Conservation (phyloP, 257 asterid genomes). For the Asclepias syriaca region DNA sequence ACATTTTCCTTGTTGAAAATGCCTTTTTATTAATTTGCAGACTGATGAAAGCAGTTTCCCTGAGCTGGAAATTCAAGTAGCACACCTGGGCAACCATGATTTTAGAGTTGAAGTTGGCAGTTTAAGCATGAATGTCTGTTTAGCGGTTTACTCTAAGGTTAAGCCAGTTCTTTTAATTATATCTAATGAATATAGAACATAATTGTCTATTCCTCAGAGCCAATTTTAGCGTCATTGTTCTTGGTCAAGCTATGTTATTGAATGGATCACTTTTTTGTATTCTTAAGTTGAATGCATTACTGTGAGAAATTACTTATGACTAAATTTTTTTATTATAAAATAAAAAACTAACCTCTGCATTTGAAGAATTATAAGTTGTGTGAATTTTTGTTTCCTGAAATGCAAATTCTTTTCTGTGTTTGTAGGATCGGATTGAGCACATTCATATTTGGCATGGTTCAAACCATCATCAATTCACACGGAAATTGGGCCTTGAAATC, state of each 20-base stretch:
- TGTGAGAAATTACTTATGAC: not conserved
- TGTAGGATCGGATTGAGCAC: conserved; percentile 78
- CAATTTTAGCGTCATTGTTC: not conserved
- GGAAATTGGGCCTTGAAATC: conserved; percentile 44
- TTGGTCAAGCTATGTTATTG: not conserved
- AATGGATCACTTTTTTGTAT: not conserved
- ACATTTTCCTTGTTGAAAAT: not conserved
- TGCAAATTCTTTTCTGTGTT: not conserved
- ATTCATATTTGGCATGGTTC: conserved; percentile 81
- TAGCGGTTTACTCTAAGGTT: conserved; percentile 80
- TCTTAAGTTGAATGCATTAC: not conserved
- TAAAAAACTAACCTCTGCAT: too few species aligned
- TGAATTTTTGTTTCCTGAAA: not conserved
- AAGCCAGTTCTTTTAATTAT: not conserved
- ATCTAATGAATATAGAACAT: not conserved
- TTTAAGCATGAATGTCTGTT: conserved; percentile 56
- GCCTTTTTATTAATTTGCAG: conserved; percentile 41
- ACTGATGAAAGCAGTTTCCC: conserved; percentile 46
- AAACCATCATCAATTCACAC: conserved; percentile 66
- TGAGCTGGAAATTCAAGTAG: conserved; percentile 49
- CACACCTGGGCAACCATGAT: conserved; percentile 46
- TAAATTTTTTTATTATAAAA: not conserved
- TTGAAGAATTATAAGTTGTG: not conserved
- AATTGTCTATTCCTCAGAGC: not conserved
- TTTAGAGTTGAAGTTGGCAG: conserved; percentile 80